Percentiles rank a stretch among this genome's conserved stretches.
phyloP scores from a whole-genome alignment of 1,139 yeast genomes.

The Pichia sp. region DNA sequence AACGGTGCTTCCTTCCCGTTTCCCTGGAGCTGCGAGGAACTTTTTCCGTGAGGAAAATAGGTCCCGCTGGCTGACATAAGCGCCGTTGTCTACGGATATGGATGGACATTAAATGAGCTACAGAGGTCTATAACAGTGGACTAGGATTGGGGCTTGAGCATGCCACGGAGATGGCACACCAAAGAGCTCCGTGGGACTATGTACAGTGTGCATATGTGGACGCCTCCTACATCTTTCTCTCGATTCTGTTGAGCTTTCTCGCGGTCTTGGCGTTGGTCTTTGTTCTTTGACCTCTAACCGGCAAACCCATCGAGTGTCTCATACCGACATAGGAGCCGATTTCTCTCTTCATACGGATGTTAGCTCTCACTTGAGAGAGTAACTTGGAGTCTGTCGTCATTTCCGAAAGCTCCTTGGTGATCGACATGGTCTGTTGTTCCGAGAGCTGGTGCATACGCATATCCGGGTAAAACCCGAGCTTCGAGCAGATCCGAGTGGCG shows the following conservation, averaged over 20 bases:
- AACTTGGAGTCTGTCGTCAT: slow-evolving; percentile 84
- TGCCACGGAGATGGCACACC: neutral
- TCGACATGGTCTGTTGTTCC: slow-evolving; percentile 81
- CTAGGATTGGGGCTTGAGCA: too few species aligned
- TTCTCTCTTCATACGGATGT: slow-evolving; percentile 73
- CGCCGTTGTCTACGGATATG: too few species aligned
- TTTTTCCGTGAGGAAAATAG: too few species aligned
- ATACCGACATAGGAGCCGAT: slow-evolving; percentile 86
- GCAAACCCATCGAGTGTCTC: slow-evolving; percentile 84
- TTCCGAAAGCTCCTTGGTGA: slow-evolving; percentile 81
- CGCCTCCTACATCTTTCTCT: slow-evolving; percentile 42
- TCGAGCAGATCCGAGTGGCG: slow-evolving; percentile 79
- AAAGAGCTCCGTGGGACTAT: neutral
- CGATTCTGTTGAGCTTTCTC: slow-evolving; percentile 71
- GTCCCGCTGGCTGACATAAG: too few species aligned
- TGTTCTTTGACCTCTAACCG: slow-evolving; percentile 93
- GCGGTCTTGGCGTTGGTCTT: slow-evolving; percentile 90
- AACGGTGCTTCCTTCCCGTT: too few species aligned
- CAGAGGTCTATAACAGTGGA: too few species aligned
- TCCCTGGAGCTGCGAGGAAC: too few species aligned
- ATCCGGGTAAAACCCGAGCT: slow-evolving; percentile 83
- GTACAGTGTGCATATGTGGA: neutral
- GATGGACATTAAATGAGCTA: too few species aligned
- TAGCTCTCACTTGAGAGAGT: slow-evolving; percentile 69
- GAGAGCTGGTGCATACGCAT: slow-evolving; percentile 92